Evolutionary conservation across 2,329 filamentous ascomycete species (phyloP), one percentile per base, ranked within the genome.

Genomic region (Paecilomyces niveus): DNA sequence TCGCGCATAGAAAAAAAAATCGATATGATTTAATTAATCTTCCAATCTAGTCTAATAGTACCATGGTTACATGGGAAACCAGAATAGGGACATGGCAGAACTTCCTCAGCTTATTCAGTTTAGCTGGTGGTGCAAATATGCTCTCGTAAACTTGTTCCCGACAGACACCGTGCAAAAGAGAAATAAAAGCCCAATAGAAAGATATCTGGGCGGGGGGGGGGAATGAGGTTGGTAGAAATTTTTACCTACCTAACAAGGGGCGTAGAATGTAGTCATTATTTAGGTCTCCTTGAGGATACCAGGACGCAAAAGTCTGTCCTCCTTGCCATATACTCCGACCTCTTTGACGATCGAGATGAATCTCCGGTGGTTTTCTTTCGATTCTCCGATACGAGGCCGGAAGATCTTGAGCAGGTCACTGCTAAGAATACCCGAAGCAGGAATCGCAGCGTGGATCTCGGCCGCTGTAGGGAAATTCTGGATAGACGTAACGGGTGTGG

Each of bases 391-490:
- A 24, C 76, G 73, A 53, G 70, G 68, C 45, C 74, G 73, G 65
- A 79, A 80, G 5, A 74, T 68, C 35, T 68, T 75, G 35, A 80
- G 68, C 11, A 81, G 64, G 55, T 79, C 76, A 54, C 69, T 72
- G 56, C 76, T 77, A 5, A 71, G 62, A 33, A 80, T 80, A 13
- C 78, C 78, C 8, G 71, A 70, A 4, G 71, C 63, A 0, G 78
- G 78, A 50, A 81, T 80, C 1, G 75, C 73, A 11, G 76, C 76
- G 61, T 77, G 73, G 31, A 81, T 76, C 64, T 81, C 78, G 3
- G 72, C 75, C 6, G 72, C 70, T 1, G 77, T 78, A 8, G 77
- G 78, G 62, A 79, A 78, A n/a, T 64, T 60, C 53, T 67, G 67
- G 18, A 54, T 61, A 26, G 66, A 59, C 22, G 67, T 63, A 21